Evolutionary conservation across 192 early-diverging fungal species (phyloP).

Genomic region (Pilaira anomala): DNA sequence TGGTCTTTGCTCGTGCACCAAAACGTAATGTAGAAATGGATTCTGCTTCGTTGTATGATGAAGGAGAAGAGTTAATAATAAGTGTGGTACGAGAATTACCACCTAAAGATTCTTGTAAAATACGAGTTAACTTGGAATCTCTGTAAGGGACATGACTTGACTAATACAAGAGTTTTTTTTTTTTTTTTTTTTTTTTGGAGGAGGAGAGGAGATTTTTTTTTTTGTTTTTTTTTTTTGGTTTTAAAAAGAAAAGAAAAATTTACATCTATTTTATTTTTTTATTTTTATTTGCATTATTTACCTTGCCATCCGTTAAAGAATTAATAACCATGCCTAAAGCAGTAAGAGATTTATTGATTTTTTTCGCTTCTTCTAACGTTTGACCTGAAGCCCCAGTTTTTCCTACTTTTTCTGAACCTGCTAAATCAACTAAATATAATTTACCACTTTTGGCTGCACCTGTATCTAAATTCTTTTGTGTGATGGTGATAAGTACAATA

Average conservation of each 20-base stretch:
- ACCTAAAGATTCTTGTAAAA: constrained; percentile 97
- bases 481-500: constrained; percentile 93
- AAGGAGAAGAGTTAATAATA: constrained; percentile 97
- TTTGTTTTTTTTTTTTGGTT: background rate
- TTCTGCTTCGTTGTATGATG: constrained; percentile 95
- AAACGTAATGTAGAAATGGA: constrained; percentile 92
- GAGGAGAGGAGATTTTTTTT: background rate
- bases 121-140: constrained; percentile 97
- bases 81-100: constrained; percentile 98
- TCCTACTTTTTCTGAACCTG: constrained; percentile 96
- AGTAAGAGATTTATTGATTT: constrained; percentile 97
- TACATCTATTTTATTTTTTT: background rate
- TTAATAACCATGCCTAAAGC: constrained; percentile 99
- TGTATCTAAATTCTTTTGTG: constrained; percentile 86
- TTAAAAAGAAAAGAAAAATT: no score
- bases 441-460: constrained; percentile 88
- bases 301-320: constrained; percentile 95
- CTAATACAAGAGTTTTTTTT: constrained; percentile 32
- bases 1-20: constrained; percentile 97
- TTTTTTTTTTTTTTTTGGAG: no score
- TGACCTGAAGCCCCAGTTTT: constrained; percentile 99
- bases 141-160: constrained; percentile 97
- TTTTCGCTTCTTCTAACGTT: constrained; percentile 98
- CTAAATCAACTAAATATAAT: constrained; percentile 94
- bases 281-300: constrained; percentile 25